A percentile compares a stretch with the other conserved stretches of the same genome.
These are phyloP conservation scores for Eryngium alpinum DNA, from an alignment of 140 eudicot genomes.

Conservation along the genomic window DNA sequence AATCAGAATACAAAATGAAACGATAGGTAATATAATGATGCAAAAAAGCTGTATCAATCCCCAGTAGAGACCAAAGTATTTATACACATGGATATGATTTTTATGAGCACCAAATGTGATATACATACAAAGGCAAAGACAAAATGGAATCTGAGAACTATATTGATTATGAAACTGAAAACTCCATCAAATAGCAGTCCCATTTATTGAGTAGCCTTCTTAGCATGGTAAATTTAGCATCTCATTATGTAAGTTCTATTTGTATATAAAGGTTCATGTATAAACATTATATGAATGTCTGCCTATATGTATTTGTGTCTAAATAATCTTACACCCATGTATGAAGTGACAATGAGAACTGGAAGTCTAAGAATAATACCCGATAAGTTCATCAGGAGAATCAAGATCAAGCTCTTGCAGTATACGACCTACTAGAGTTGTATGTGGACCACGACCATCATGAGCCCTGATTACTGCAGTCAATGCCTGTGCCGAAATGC, in stretches of 20 bases:
- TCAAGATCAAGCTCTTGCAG: constrained; percentile 58
- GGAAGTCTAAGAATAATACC: constrained; percentile 41
- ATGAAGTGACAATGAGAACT: not conserved
- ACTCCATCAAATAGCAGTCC: not conserved
- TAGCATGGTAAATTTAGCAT: not conserved
- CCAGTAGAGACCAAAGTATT: no score
- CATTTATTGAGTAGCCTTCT: not conserved
- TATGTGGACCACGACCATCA: constrained; percentile 92
- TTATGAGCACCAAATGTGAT: no score
- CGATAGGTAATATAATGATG: no score
- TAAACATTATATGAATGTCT: not conserved
- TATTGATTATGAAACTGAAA: not conserved
- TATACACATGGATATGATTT: no score
- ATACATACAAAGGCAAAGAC: no score
- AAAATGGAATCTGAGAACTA: not conserved
- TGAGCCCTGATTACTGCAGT: constrained; percentile 85
- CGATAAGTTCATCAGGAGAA: constrained; percentile 86
- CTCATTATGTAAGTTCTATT: no score
- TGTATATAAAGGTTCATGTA: not conserved
- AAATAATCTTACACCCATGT: not conserved
- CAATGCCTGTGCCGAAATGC: constrained; percentile 91
- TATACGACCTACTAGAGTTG: constrained; percentile 55
- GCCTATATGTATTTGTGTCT: not conserved
- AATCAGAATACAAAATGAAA: no score
- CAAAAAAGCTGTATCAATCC: no score